These are phyloP conservation scores for Fraxinus quadrangulata DNA, from an alignment of 257 asterid species.

Conservation along the genomic window DNA sequence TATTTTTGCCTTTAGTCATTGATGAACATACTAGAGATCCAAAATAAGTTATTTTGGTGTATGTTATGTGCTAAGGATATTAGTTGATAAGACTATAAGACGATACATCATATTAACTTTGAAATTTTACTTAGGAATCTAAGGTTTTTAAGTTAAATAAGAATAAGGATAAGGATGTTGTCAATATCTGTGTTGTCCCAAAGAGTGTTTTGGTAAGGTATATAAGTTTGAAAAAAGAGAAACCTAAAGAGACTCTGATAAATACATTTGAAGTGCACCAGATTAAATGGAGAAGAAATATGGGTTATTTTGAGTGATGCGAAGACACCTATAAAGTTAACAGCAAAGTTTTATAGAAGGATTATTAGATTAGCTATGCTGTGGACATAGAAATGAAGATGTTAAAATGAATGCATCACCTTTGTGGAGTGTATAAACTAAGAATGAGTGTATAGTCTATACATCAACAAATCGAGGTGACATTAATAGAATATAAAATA, in stretches of 20 bases:
- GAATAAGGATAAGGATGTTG: not conserved
- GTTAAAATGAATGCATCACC: not conserved
- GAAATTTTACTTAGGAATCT: not conserved
- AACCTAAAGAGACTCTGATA: not conserved
- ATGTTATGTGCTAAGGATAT: not conserved
- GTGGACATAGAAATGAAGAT: not conserved
- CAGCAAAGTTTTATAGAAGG: no score
- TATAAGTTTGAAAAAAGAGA: not conserved
- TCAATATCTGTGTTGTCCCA: not conserved
- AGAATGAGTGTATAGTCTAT: not conserved
- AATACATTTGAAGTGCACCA: no score
- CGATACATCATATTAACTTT: not conserved
- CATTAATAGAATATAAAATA: not conserved
- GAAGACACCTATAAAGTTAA: not conserved
- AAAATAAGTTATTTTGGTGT: not conserved
- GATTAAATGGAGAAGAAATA: not conserved
- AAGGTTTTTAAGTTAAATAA: not conserved
- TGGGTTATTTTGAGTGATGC: not conserved
- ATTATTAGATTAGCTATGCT: no score
- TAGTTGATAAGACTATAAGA: not conserved
- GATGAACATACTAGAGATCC: not conserved
- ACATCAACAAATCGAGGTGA: not conserved
- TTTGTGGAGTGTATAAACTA: not conserved
- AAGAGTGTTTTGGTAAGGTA: not conserved
- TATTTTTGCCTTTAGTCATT: not conserved